Evolutionary conservation across 2,329 filamentous ascomycete genomes (phyloP), one percentile per base, ranked within the genome.

Genomic region (Ceratocystis colombiana): DNA sequence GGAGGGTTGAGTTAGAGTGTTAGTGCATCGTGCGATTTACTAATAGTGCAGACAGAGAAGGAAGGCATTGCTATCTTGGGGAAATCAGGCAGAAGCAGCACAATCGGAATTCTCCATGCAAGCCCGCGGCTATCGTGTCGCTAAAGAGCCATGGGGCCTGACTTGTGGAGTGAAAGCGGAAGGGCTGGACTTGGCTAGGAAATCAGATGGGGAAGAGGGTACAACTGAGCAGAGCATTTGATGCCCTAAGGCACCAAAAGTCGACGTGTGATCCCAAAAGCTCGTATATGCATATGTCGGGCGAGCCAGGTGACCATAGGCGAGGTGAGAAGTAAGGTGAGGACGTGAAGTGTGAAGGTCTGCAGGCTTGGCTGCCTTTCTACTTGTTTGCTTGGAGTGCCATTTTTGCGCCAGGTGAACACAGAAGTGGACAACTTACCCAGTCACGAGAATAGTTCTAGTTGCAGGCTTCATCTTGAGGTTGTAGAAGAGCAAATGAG

Each of bases 401-500:
- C 15, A 6, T 53, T 41, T 50, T 64, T 64, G 25, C 28, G 28
- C n/a, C 20, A 30, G 37, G 48, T 53, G 17, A n/a, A 50, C 61
- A 45, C 65, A 61, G 64, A 17, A 55, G 41, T 20, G 20, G 25
- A 66, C 68, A 72, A 71, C 86, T 80, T 86, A 96, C 92, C 92
- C 92, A 73, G 92, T 92, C 75, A 96, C 86, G 73, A 96, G 84
- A 74, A 96, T 90, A 69, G 91, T 94, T 79, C 90, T 90, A 71
- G 89, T 83, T 75, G 87, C 78, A 90, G 95, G 95, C 70, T 70
- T 79, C 71, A 69, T 68, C 67, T 68, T 67, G 64, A 41, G 50
- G 65, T 67, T 55, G 30, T 7, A 53, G 48, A 28, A 53, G 48
- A 25, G 6, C 5, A 17, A 53, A 53, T 25, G 48, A 15, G 15